phyloP scores from a whole-genome alignment of 345 rosid genomes.

The Melastoma malabathricum region DNA sequence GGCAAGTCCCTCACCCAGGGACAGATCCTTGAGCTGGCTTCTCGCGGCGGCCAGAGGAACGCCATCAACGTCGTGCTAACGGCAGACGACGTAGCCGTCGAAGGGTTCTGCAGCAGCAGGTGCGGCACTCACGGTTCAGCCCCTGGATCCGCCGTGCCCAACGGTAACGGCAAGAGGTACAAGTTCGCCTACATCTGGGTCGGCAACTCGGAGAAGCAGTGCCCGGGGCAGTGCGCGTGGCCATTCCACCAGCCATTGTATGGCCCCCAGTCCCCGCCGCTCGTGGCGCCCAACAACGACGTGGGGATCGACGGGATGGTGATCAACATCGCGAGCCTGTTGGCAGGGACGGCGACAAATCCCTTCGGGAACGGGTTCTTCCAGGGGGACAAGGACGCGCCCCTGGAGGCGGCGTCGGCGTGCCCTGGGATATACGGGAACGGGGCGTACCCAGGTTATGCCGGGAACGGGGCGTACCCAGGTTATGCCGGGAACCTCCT shows the following conservation, averaged over 20 bases:
- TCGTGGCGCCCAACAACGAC: conserved; percentile 72
- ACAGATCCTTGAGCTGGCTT: conserved; percentile 43
- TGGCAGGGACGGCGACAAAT: conserved; percentile 80
- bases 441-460: conserved; percentile 77
- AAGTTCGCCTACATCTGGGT: conserved; percentile 70
- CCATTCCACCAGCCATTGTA: conserved; percentile 84
- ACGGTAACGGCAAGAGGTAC: conserved; percentile 10
- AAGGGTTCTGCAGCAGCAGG: conserved; percentile 38
- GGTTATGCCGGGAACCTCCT: conserved; percentile 60
- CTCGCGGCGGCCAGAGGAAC: conserved; percentile 33
- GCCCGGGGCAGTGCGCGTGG: conserved; percentile 92
- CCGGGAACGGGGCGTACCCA: conserved; percentile 75
- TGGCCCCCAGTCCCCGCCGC: conserved; percentile 58
- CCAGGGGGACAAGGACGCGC: conserved; percentile 63
- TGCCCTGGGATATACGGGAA: conserved; percentile 67
- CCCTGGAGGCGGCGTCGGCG: conserved; percentile 78
- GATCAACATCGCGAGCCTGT: conserved; percentile 53
- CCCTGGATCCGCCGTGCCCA: conserved; percentile 8
- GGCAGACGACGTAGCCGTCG: conserved; percentile 38
- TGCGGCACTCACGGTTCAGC: conserved; percentile 59
- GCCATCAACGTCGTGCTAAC: conserved; percentile 51
- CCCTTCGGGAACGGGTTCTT: conserved; percentile 76
- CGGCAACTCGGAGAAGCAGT: conserved; percentile 72
- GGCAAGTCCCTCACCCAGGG: conserved; percentile 49
- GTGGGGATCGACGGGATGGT: conserved; percentile 81